phyloP scores from a whole-genome alignment of 345 rosid genomes.

The Limnanthes douglasii region DNA sequence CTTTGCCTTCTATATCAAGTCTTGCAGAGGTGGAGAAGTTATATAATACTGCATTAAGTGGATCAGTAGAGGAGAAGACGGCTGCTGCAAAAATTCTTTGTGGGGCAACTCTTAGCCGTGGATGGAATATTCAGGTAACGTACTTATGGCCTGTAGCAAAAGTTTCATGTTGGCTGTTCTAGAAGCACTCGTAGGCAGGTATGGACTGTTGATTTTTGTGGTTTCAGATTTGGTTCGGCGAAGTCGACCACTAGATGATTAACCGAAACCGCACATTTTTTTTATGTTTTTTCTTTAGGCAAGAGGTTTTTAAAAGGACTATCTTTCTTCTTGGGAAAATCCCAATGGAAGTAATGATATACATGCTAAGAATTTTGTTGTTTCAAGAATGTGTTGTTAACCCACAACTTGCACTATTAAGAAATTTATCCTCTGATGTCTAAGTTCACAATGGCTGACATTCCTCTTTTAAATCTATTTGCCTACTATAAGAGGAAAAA shows the following conservation, averaged over 20 bases:
- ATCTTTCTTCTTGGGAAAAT: background rate
- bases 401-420: background rate
- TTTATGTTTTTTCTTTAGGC: background rate
- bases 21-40: constrained; percentile 43
- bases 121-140: constrained; percentile 68
- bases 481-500: background rate
- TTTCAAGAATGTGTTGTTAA: background rate
- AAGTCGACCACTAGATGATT: background rate
- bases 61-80: constrained; percentile 32
- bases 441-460: background rate
- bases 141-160: background rate
- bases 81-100: constrained; percentile 55
- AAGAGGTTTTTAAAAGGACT: background rate
- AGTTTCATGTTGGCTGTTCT: constrained; percentile 1
- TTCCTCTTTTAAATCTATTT: background rate
- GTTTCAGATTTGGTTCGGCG: background rate
- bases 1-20: constrained; percentile 18
- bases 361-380: background rate
- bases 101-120: constrained; percentile 43
- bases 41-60: constrained; percentile 40
- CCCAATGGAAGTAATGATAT: background rate
- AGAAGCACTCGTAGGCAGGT: too few species aligned
- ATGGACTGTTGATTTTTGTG: too few species aligned
- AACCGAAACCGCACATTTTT: background rate
- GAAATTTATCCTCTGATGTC: background rate